Percentiles rank a stretch among this genome's conserved stretches.
These are phyloP conservation scores for Fusarium sarcochroum DNA, from an alignment of 2,329 filamentous ascomycete species.

Conservation along the genomic window DNA sequence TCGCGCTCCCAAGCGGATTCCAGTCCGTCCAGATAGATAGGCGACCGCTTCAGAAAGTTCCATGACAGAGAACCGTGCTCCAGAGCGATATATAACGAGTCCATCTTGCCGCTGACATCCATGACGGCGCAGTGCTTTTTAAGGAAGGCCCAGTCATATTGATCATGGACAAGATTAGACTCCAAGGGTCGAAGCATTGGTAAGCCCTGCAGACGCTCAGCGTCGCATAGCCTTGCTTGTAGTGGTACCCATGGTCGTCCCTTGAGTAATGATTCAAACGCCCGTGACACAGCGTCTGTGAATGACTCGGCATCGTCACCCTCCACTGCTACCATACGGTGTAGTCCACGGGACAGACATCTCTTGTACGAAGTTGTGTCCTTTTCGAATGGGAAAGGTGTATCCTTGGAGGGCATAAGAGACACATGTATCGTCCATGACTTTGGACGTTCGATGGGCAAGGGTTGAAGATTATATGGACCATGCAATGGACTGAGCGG, in stretches of 20 bases:
- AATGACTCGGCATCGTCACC: conserved; percentile 66
- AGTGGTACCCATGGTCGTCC: conserved; percentile 70
- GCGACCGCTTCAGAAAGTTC: conserved; percentile 64
- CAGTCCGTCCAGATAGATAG: conserved; percentile 65
- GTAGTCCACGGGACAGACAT: conserved; percentile 71
- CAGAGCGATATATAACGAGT: conserved; percentile 73
- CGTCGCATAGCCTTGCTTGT: conserved; percentile 71
- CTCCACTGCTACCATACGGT: conserved; percentile 68
- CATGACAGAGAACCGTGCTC: conserved; percentile 68
- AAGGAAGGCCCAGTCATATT: conserved; percentile 67
- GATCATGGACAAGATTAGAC: conserved; percentile 55
- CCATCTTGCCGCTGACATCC: conserved; percentile 67
- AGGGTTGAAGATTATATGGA: conserved; percentile 12
- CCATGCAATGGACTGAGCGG: conserved; percentile 6
- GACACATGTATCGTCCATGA: conserved; percentile 73
- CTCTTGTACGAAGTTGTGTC: conserved; percentile 73
- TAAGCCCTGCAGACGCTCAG: conserved; percentile 66
- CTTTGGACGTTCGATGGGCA: conserved; percentile 45
- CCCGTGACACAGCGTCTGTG: conserved; percentile 60
- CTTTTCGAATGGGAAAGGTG: conserved; percentile 73
- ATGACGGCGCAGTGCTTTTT: conserved; percentile 68
- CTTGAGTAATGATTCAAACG: conserved; percentile 65
- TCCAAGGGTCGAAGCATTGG: conserved; percentile 72
- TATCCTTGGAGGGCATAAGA: conserved; percentile 66
- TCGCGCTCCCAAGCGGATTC: conserved; percentile 70